A percentile compares a stretch with the other conserved stretches of the same genome.
Evolutionary conservation across 2,329 filamentous ascomycete genomes (phyloP).

Genomic region (Trichophyton rubrum): DNA sequence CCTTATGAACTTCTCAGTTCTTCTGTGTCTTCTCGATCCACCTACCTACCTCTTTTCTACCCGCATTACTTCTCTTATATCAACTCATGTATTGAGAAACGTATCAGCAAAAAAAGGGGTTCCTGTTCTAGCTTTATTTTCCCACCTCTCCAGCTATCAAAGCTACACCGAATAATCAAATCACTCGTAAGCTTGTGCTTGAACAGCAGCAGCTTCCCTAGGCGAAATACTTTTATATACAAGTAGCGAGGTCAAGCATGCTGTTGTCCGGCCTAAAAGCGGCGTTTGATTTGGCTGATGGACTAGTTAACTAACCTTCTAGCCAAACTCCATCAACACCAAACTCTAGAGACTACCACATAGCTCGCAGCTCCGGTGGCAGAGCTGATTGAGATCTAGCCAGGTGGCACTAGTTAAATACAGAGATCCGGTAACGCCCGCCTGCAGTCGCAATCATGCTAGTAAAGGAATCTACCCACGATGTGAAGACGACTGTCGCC

Average conservation of each 20-base stretch:
- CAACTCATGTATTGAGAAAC: constrained; percentile 1
- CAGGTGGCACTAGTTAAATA: too few relatives aligned
- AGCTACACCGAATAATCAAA: background rate
- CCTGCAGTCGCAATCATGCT: constrained; percentile 36
- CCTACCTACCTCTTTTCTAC: background rate
- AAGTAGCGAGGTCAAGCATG: too few relatives aligned
- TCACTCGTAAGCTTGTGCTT: background rate
- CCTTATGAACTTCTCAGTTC: background rate
- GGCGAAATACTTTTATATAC: too few relatives aligned
- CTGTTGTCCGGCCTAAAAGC: too few relatives aligned
- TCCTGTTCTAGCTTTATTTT: background rate
- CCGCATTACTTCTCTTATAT: background rate
- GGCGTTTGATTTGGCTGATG: too few relatives aligned
- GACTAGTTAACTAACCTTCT: too few relatives aligned
- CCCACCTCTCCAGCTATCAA: background rate
- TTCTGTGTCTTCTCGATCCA: background rate
- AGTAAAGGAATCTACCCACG: constrained; percentile 46
- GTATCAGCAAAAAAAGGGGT: constrained; percentile 1
- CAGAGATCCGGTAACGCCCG: too few relatives aligned
- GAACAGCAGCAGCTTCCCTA: too few relatives aligned
- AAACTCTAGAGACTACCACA: too few relatives aligned
- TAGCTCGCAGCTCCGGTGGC: too few relatives aligned
- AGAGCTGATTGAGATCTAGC: too few relatives aligned
- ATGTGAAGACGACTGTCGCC: constrained; percentile 47
- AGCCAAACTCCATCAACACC: too few relatives aligned